phyloP scores from a whole-genome alignment of 148 eudicot genomes.

The Vaccinium darrowii region DNA sequence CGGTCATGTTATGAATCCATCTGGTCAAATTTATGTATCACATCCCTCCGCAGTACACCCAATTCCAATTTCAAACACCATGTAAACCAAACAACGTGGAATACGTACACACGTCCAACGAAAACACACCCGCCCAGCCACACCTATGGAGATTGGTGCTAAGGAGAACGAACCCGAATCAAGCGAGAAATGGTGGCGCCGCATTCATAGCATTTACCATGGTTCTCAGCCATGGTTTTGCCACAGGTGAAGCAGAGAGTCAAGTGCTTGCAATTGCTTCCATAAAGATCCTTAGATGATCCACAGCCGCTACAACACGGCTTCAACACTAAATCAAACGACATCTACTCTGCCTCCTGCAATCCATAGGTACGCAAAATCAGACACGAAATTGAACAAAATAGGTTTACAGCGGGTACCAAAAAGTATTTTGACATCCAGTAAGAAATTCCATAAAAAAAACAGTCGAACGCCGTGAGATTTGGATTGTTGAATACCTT shows the following conservation, averaged over 20 bases:
- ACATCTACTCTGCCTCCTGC: conserved; percentile 27
- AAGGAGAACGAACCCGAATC: conserved; percentile 50
- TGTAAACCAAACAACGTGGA: background rate
- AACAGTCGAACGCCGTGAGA: background rate
- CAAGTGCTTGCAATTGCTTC: conserved; percentile 88
- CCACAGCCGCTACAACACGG: conserved; percentile 66
- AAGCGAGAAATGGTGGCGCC: conserved; percentile 68
- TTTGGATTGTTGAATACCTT: background rate
- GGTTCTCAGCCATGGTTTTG: conserved; percentile 66
- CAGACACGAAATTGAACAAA: background rate
- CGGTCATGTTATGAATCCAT: background rate
- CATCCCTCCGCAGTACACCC: background rate
- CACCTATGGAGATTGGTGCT: background rate
- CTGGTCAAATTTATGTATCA: background rate
- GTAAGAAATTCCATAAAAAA: background rate
- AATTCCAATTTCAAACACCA: background rate
- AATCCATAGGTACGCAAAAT: background rate
- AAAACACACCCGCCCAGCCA: background rate
- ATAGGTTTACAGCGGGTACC: background rate
- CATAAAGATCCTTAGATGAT: conserved; percentile 60
- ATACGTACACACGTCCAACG: background rate
- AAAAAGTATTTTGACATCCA: background rate
- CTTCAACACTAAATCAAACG: conserved; percentile 69
- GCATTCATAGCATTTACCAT: conserved; percentile 62
- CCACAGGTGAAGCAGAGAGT: conserved; percentile 76